Evolutionary conservation across 2,329 filamentous ascomycete species (phyloP), one percentile per base, ranked within the genome.

Genomic region (Ophiostoma novo-ulmi): DNA sequence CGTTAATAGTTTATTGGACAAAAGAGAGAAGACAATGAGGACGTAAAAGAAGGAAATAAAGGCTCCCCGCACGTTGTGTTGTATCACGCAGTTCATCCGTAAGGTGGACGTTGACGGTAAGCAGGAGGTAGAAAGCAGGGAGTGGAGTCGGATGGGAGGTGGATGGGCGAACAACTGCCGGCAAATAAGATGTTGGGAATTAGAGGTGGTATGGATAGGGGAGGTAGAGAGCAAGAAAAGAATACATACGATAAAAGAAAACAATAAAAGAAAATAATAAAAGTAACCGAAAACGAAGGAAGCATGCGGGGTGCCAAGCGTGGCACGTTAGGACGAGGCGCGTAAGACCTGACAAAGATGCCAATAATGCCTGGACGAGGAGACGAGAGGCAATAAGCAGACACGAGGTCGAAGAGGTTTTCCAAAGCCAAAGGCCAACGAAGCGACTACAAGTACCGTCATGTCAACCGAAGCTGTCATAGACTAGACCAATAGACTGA

Each of bases 171-270:
- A 7, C 52, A 63, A 69, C 67, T 69, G 67, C 67, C 67, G 67
- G 67, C 48, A 69, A 69, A 61, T 69, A 31, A 39, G 48, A 61
- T 17, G 67, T 52, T 69, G 17, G 44, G 67, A 61, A 69, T 38
- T 58, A 36, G 67, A 39, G 22, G 38, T n/a, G n/a, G 36, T 26
- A 13, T 14, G 11, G 14, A 35, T 52, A 35, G 26, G 6, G 17
- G 26, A 17, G 35, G 58, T 52, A 20, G 20, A 52, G 44, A 52
- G 6, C 11, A 52, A 52, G 13, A 52, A 17, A 52, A 52, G 17
- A 52, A 20, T 6, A 14, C 6, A 52, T 14, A 35, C n/a, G 52
- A 35, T 31, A 35, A 61, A 61, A 61, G 10, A 3, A 17, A 3
- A 17, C 4, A 61, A 61, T 6, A 61, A 35, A 35, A 61, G 14